Base-by-base conservation (phyloP, 2,329 filamentous ascomycete species). In the Sarocladium strictum region DNA sequence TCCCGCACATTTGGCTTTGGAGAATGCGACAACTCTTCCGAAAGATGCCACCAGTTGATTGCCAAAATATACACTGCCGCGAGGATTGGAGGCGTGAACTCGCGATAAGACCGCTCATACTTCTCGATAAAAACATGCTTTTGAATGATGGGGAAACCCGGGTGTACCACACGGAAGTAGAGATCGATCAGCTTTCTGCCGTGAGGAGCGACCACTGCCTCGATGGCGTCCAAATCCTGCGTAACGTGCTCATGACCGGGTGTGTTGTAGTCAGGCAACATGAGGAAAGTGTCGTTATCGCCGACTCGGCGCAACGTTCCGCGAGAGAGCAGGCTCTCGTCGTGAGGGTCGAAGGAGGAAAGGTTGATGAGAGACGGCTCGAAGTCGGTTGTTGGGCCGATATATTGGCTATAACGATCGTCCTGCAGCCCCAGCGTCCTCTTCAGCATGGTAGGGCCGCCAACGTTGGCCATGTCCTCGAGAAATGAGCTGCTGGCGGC, bases 11-110 rank as follows among this genome's bases (percentile, higher is more conserved):
- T 84, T 1, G 90, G 90, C 57, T 82, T 83, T 21, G 82, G 81
- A 23, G 81, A 74, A 19, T 76, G 73, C 37, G 83, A 80, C 23
- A 93, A 77, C 21, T 84, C 81, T 17, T 84, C 80, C 58, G 85
- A 86, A 58, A 89, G 79, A 53, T 90, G 84, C 85, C 91, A 94
- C 85, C 91, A 96, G 67, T 93, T 91, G 63, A 95, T 80, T 9
- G 91, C 89, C 23, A 96, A 75, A 23, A 96, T 83, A 64, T 96
- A 94, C 62, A 95, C 85, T 53, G 88, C 88, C 29, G 88, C 89
- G 15, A 95, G 76, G 24, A 94, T 74, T 11, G 87, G 82, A 1
- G 90, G 88, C 14, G 88, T 86, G 64, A 93, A 89, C 60, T 89
- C 85, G 54, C 81, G 80, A 62, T 89, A 83, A 40, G 84, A 85